Evolutionary conservation across 176 grass and related monocot genomes (phyloP).

Genomic region (Poa pratensis): DNA sequence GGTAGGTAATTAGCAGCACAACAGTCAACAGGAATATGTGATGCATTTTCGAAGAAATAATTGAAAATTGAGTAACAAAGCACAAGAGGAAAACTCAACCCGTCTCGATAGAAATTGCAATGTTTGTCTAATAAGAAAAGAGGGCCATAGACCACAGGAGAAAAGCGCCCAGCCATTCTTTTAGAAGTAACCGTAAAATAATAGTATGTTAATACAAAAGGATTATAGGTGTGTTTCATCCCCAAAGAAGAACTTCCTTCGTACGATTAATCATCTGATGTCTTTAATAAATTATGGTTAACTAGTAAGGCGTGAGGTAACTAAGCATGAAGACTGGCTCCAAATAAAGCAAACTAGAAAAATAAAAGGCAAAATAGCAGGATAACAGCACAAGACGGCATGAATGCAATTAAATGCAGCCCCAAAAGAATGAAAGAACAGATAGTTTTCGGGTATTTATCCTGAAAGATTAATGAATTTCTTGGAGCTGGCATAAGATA

Average conservation of each 20-base stretch:
- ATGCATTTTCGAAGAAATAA: neutral
- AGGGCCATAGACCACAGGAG: neutral
- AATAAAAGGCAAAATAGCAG: neutral
- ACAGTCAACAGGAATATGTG: neutral
- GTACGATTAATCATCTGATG: slow-evolving; percentile 7
- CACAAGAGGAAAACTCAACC: neutral
- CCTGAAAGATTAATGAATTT: slow-evolving; percentile 11
- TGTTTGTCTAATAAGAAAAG: neutral
- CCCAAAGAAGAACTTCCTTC: slow-evolving; percentile 1
- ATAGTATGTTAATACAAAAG: slow-evolving; percentile 1
- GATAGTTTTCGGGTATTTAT: slow-evolving; percentile 2
- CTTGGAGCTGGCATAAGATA: slow-evolving; percentile 36
- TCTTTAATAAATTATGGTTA: slow-evolving; percentile 15
- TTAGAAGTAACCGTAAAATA: neutral
- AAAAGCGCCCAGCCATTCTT: neutral
- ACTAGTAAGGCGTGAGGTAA: neutral
- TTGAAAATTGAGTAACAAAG: neutral
- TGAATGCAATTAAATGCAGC: neutral
- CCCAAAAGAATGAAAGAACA: neutral
- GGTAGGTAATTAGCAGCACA: slow-evolving; percentile 6
- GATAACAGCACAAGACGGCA: neutral
- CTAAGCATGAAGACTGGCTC: neutral
- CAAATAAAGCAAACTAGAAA: slow-evolving; percentile 33
- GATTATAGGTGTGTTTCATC: neutral
- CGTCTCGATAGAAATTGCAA: neutral